Conservation (phyloP, 2,329 filamentous ascomycete species). For the Aspergillus uvarum region DNA sequence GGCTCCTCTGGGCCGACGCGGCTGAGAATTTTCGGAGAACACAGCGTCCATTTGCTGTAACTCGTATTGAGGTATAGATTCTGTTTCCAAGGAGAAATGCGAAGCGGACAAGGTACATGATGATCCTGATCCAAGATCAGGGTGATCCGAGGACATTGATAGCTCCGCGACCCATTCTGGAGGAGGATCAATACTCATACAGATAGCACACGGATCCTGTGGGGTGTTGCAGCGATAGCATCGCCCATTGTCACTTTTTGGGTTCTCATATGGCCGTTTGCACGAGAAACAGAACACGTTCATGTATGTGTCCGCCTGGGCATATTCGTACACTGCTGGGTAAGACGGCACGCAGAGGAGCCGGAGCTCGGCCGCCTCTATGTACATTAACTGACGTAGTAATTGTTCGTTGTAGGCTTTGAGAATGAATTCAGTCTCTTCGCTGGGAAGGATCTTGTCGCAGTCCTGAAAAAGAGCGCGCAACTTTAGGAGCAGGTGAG, state of each 20-base stretch:
- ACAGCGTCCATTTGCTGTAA: slow-evolving; percentile 26
- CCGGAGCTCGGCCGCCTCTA: slow-evolving; percentile 57
- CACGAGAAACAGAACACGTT: slow-evolving; percentile 58
- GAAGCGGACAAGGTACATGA: slow-evolving; percentile 46
- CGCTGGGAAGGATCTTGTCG: slow-evolving; percentile 39
- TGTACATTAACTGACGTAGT: slow-evolving; percentile 43
- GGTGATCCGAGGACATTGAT: slow-evolving; percentile 11
- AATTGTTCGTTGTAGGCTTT: slow-evolving; percentile 59
- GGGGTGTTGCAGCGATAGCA: slow-evolving; percentile 52
- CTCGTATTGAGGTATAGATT: slow-evolving; percentile 27
- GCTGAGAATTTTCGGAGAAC: slow-evolving; percentile 23
- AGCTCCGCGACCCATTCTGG: slow-evolving; percentile 39
- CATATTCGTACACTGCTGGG: slow-evolving; percentile 58
- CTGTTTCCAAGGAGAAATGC: slow-evolving; percentile 44
- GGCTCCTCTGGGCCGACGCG: slow-evolving; percentile 33
- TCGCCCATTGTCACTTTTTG: slow-evolving; percentile 48
- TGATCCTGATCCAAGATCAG: slow-evolving; percentile 21
- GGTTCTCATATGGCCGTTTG: slow-evolving; percentile 55
- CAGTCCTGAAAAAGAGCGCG: slow-evolving; percentile 40
- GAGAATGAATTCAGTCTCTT: slow-evolving; percentile 57
- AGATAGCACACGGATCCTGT: slow-evolving; percentile 44
- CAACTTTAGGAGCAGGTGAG: slow-evolving; percentile 43
- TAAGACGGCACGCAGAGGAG: slow-evolving; percentile 56
- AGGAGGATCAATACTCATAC: slow-evolving; percentile 43
- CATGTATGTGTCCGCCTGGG: slow-evolving; percentile 54